phyloP scores from a whole-genome alignment of 306 rosid genomes.

The Trifolium subterraneum region DNA sequence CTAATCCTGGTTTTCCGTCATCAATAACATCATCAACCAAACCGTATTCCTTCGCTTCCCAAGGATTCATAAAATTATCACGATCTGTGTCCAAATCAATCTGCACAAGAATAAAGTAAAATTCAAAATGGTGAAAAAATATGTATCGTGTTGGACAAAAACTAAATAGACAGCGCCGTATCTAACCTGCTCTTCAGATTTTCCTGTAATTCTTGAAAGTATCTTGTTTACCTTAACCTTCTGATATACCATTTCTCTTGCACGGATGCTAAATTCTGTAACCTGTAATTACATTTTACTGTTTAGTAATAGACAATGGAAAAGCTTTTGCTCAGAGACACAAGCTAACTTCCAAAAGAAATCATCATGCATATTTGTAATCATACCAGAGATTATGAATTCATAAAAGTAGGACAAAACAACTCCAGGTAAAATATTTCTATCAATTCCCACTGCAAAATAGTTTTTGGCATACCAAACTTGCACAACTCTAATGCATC shows the following conservation, averaged over 20 bases:
- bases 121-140: background rate
- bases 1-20: conserved; percentile 91
- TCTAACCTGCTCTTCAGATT: conserved; percentile 74
- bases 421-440: background rate
- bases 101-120: conserved; percentile 50
- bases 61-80: conserved; percentile 89
- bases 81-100: conserved; percentile 80
- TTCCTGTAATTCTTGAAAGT: conserved; percentile 81
- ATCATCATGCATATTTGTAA: conserved; percentile 4
- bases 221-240: conserved; percentile 88
- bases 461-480: background rate
- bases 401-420: conserved; percentile 2
- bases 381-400: conserved; percentile 2
- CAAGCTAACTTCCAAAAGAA: conserved; percentile 12
- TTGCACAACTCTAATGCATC: conserved; percentile 12
- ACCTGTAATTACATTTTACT: conserved; percentile 57
- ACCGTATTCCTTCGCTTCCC: conserved; percentile 95
- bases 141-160: background rate
- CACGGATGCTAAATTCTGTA: conserved; percentile 75
- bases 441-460: background rate
- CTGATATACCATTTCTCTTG: conserved; percentile 89
- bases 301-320: conserved; percentile 11
- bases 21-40: conserved; percentile 83
- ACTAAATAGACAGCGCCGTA: conserved; percentile 7
- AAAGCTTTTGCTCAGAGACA: conserved; percentile 10